Percentiles rank a stretch among this genome's conserved stretches.
Evolutionary conservation across 2,329 filamentous ascomycete genomes (phyloP).

Genomic region (Aspergillus fructus): DNA sequence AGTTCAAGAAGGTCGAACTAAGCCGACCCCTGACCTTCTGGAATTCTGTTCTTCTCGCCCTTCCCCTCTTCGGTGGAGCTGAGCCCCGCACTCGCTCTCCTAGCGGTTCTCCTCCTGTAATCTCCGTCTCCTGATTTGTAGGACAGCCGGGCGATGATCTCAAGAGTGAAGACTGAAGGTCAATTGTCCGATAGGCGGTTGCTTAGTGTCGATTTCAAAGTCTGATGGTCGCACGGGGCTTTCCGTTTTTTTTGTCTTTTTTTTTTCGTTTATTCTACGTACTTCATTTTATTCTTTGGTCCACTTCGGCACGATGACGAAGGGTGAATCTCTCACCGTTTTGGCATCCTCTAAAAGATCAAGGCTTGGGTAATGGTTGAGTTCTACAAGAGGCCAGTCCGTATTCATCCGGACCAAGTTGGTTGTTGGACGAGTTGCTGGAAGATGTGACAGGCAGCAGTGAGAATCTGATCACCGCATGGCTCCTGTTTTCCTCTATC

Average conservation of each 20-base stretch:
- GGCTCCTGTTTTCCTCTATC: neutral
- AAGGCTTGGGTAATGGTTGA: neutral
- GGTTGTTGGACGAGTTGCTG: neutral
- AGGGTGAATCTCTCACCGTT: neutral
- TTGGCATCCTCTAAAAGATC: neutral
- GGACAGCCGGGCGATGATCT: slow-evolving; percentile 22
- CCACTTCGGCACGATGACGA: neutral
- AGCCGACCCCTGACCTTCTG: slow-evolving; percentile 23
- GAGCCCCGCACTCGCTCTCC: slow-evolving; percentile 19
- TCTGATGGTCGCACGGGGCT: slow-evolving; percentile 8
- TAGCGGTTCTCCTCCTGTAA: slow-evolving; percentile 20
- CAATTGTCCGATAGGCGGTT: slow-evolving; percentile 21
- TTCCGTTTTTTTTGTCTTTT: neutral
- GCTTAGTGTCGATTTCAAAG: slow-evolving; percentile 20
- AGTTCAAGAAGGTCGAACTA: too few species aligned
- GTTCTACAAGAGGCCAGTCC: neutral
- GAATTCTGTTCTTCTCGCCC: slow-evolving; percentile 17
- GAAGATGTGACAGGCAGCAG: neutral
- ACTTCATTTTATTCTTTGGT: neutral
- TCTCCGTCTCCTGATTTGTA: slow-evolving; percentile 25
- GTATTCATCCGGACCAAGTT: too few species aligned
- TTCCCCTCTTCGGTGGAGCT: slow-evolving; percentile 6
- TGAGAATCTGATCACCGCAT: neutral
- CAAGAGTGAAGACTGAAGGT: slow-evolving; percentile 5
- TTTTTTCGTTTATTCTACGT: slow-evolving; percentile 1